Evolutionary conservation across 73 alveolate genomes (phyloP), one percentile per base, ranked within the genome.

Genomic region (Tetrahymena thermophila): DNA sequence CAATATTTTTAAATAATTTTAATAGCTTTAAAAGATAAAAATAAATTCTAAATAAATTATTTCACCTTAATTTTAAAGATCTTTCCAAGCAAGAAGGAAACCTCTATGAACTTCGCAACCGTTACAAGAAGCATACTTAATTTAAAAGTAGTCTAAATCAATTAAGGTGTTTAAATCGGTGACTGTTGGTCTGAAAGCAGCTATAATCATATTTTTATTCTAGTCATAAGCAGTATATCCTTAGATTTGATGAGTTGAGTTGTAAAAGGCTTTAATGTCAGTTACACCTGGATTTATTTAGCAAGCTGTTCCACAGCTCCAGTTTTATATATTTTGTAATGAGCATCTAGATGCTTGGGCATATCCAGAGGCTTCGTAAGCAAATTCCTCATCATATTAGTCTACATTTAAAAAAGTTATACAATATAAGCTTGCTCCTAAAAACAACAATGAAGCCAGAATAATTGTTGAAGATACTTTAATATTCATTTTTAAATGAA

Each of bases 81-180:
- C 97, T 84, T 85, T 94, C 50, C 94, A 95, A 16, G 97, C 94
- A 85, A 85, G 94, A 94, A 94, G 94, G 94, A 95, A 95, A 43
- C 97, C 97, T 89, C 93, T 55, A 43, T 95, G 97, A 42, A 95
- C 97, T 40, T 95, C 44, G 21, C 97, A 95, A 15, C 84, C 85
- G 5, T 28, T 42, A 44, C 97, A 95, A 85, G 93, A 94, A 55
- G 95, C 83, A 55, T 85, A 95, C 25, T 43, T 85, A 85, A 50
- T 94, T 35, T 95, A 85, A 11, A 89, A 89, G 94, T 85, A 95
- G 42, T 95, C 94, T 25, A 95, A 50, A 43, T 95, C 94, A 50
- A 85, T 95, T 23, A 71, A 50, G 58, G 95, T 85, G 23, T 95
- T 95, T 37, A 89, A n/a, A 42, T 85, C 28, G 28, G 93, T 94